A percentile compares a stretch with the other conserved stretches of the same genome.
These are phyloP conservation scores for Eucalyptus regnans DNA, from an alignment of 345 rosid species.

Conservation along the genomic window DNA sequence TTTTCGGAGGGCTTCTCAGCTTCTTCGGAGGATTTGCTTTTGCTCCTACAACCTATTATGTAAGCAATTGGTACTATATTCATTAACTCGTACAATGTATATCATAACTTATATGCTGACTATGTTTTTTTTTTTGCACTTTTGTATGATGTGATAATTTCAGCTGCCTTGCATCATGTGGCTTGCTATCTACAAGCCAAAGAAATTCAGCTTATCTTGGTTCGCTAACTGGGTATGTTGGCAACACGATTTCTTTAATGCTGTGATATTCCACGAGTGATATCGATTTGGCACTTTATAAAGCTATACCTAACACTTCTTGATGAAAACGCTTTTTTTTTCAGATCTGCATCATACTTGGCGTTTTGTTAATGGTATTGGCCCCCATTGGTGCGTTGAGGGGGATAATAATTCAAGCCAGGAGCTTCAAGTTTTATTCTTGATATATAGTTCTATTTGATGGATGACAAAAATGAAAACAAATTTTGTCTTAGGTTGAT, in stretches of 20 bases:
- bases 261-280: not conserved
- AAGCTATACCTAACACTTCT: not conserved
- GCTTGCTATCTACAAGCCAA: constrained; percentile 56
- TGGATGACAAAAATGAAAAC: not conserved
- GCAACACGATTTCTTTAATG: not conserved
- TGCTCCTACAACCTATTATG: constrained; percentile 64
- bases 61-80: not conserved
- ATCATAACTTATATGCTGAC: not conserved
- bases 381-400: constrained; percentile 40
- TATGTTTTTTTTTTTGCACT: not conserved
- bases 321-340: not conserved
- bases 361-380: constrained; percentile 22
- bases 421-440: constrained; percentile 31
- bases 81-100: not conserved
- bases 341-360: constrained; percentile 34
- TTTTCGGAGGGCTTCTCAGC: constrained; percentile 65
- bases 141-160: not conserved
- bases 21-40: constrained; percentile 86
- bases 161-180: constrained; percentile 84
- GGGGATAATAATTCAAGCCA: constrained; percentile 23
- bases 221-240: constrained; percentile 42
- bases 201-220: constrained; percentile 59
- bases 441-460: not conserved
- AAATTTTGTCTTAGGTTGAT: not conserved
- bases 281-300: not conserved